Base-by-base conservation (phyloP, 2,329 filamentous ascomycete species). In the Diaporthe vexans region DNA sequence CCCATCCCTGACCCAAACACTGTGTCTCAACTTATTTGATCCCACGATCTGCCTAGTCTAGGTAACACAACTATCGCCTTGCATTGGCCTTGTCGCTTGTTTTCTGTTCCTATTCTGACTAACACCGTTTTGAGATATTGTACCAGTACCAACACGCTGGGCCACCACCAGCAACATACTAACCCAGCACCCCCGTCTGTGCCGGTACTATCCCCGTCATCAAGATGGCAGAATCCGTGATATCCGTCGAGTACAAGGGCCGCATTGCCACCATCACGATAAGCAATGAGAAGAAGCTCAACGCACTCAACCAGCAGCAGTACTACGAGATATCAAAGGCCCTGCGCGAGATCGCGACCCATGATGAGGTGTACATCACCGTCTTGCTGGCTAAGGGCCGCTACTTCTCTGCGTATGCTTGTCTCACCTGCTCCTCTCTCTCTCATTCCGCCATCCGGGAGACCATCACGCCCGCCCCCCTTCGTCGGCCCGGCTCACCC, bases 251-350 rank as follows among this genome's bases (percentile, higher is more conserved):
- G 76, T 94, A 92, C 82, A 86, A 88, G 79, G 93, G 90, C 82
- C 92, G 91, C 75, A 85, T 95, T 77, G 94, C 96, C 80, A 91
- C 95, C 81, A 92, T 99, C 83, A 98, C 94, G 24, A 92, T 99
- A 81, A 93, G 95, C 84, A 93, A 94, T 69, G 90, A 92, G 72
- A 90, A 92, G 81, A 98, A 98, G 86, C 94, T 98, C 83, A 97
- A 97, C 83, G 95, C 96, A 43, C 85, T 98, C 69, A 89, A 86
- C 75, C 88, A 90, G 79, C 85, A 90, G 76, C 88, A 92, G 69
- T 98, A 98, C 87, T 97, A 94, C 82, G 88, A 91, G 40, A 88
- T 98, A 56, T 91, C 93, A 1, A 88, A 90, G 78, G 88, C 91
- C 65, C 85, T 99, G 81, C 90, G 93, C 74, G 92, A 98, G 81